Percentiles rank a stretch among this genome's conserved stretches.
Evolutionary conservation across 73 alveolate species (phyloP).

Genomic region (Tetrahymena malaccensis): DNA sequence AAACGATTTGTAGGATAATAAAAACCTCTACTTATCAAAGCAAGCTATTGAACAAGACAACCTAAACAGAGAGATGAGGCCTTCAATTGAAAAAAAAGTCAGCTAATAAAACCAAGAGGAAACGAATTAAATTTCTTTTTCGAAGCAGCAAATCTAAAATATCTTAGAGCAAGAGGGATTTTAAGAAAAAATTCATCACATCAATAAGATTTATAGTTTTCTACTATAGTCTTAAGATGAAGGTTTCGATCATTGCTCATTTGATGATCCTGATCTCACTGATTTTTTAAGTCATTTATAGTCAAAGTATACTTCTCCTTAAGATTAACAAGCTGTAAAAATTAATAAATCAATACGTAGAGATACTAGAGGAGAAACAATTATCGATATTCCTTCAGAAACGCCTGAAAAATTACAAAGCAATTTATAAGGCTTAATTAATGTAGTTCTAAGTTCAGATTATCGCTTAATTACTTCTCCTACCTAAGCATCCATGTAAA

Average conservation of each 20-base stretch:
- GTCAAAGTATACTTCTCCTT: background rate
- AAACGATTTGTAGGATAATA: background rate
- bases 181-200: background rate
- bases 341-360: background rate
- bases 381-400: background rate
- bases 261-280: background rate
- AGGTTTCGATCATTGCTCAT: background rate
- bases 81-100: background rate
- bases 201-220: background rate
- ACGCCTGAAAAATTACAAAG: background rate
- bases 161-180: background rate
- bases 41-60: background rate
- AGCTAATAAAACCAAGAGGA: background rate
- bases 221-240: background rate
- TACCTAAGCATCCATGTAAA: background rate
- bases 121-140: background rate
- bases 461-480: background rate
- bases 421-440: background rate
- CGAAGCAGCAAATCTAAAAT: background rate
- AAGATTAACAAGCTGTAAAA: background rate
- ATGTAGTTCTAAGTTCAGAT: background rate
- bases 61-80: background rate
- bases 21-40: background rate
- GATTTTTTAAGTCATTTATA: background rate
- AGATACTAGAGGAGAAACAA: background rate